These are phyloP conservation scores for Iris pallida DNA, from an alignment of 116 monocot genomes.

Conservation along the genomic window DNA sequence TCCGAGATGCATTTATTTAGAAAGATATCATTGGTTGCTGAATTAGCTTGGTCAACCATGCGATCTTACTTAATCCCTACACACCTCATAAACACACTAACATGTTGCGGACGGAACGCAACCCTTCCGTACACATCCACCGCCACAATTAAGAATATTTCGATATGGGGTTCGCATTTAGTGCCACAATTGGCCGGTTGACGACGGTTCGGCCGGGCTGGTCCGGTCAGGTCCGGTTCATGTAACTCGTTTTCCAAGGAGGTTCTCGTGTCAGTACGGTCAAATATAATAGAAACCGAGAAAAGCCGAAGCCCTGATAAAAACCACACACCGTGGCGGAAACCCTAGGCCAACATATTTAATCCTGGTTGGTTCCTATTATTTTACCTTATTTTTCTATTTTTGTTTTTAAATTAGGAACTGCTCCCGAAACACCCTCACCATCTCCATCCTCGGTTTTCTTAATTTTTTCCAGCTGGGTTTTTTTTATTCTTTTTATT, in stretches of 20 bases:
- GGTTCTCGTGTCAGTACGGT: slow-evolving; percentile 34
- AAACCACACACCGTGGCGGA: slow-evolving; percentile 15
- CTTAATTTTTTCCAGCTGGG: slow-evolving; percentile 19
- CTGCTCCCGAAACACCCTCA: slow-evolving; percentile 50
- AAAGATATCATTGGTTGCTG: too few relatives aligned
- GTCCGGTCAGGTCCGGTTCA: neutral
- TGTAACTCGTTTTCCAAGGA: slow-evolving; percentile 14
- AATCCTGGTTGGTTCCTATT: neutral
- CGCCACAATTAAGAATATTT: too few relatives aligned
- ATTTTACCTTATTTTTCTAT: neutral
- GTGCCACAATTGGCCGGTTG: too few relatives aligned
- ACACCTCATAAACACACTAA: too few relatives aligned
- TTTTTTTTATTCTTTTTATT: too few relatives aligned
- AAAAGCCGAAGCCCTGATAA: slow-evolving; percentile 4
- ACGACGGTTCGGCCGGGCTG: too few relatives aligned
- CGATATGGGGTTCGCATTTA: too few relatives aligned
- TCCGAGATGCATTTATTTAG: too few relatives aligned
- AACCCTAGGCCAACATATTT: slow-evolving; percentile 5
- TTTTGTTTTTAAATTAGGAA: slow-evolving; percentile 3
- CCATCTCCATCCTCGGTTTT: slow-evolving; percentile 33
- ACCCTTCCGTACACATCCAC: too few relatives aligned
- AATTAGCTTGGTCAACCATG: too few relatives aligned
- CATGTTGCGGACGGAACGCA: too few relatives aligned
- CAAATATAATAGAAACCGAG: slow-evolving; percentile 11
- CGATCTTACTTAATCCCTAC: too few relatives aligned